phyloP scores from a whole-genome alignment of 352 stramenopile species.

The Phytophthora pisi region DNA sequence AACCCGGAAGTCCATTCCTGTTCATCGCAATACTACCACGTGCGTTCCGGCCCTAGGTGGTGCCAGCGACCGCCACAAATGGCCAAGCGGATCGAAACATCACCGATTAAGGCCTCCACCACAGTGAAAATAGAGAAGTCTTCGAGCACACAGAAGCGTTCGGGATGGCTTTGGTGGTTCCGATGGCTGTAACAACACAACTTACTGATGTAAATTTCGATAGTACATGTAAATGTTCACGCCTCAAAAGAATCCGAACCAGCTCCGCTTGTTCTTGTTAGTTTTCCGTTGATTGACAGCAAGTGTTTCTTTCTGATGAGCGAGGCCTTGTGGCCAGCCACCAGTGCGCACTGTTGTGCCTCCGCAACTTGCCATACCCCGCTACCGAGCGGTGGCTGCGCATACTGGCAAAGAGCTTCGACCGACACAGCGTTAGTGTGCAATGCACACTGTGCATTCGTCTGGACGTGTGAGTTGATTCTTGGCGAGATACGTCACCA shows the following conservation, averaged over 20 bases:
- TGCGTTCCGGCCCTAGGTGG: constrained; percentile 21
- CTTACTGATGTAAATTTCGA: background rate
- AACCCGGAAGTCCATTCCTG: constrained; percentile 37
- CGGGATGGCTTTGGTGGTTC: constrained; percentile 34
- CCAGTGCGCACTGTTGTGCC: constrained; percentile 14
- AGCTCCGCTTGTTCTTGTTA: constrained; percentile 5
- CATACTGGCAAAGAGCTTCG: constrained; percentile 19
- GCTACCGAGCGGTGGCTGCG: constrained; percentile 16
- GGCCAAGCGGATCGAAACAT: constrained; percentile 1
- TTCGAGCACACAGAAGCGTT: constrained; percentile 13
- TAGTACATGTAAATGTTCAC: constrained; percentile 9
- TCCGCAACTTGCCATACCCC: constrained; percentile 19
- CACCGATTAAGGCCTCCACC: background rate
- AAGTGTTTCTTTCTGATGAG: background rate
- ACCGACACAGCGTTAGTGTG: constrained; percentile 23
- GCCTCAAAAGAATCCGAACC: constrained; percentile 23
- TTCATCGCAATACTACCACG: constrained; percentile 27
- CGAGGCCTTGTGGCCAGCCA: constrained; percentile 18
- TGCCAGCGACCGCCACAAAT: constrained; percentile 31
- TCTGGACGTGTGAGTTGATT: constrained; percentile 23
- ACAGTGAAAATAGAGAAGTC: constrained; percentile 8
- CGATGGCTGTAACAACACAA: constrained; percentile 24
- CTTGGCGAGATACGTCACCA: constrained; percentile 27
- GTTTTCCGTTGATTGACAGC: background rate
- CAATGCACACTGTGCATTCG: background rate